These are phyloP conservation scores for Persicaria tinctoria DNA, from an alignment of 148 eudicot genomes.

Conservation along the genomic window DNA sequence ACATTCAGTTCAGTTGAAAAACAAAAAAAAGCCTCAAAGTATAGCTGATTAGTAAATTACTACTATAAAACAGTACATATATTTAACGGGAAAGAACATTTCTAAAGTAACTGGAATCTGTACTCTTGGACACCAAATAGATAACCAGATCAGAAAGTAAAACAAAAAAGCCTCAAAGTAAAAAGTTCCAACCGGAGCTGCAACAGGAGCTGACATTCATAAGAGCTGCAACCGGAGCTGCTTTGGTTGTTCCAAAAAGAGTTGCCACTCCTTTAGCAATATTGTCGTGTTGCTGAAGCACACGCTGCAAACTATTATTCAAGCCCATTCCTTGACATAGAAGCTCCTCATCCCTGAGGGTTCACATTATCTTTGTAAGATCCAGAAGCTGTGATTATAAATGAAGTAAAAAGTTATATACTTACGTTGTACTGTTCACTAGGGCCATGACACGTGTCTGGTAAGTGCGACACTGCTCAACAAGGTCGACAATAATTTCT, in stretches of 20 bases:
- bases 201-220: slow-evolving; percentile 50
- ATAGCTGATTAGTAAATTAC: too few species aligned
- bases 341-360: slow-evolving; percentile 75
- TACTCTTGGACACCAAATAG: too few species aligned
- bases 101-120: too few species aligned
- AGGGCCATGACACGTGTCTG: slow-evolving; percentile 79
- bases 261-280: slow-evolving; percentile 51
- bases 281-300: slow-evolving; percentile 65
- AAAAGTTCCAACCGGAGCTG: too few species aligned
- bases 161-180: neutral
- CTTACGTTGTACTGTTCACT: slow-evolving; percentile 70
- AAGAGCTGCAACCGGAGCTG: slow-evolving; percentile 41
- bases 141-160: neutral
- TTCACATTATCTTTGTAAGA: neutral
- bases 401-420: neutral
- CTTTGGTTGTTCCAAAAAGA: slow-evolving; percentile 18
- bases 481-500: slow-evolving; percentile 85
- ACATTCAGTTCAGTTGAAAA: neutral
- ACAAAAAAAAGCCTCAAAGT: neutral
- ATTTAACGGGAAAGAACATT: too few species aligned
- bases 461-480: slow-evolving; percentile 87
- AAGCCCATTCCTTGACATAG: slow-evolving; percentile 68
- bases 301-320: slow-evolving; percentile 80
- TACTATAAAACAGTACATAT: too few species aligned
- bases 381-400: neutral